These are phyloP conservation scores for Blakeslea trispora DNA, from an alignment of 371 early-diverging fungal species.

Conservation along the genomic window DNA sequence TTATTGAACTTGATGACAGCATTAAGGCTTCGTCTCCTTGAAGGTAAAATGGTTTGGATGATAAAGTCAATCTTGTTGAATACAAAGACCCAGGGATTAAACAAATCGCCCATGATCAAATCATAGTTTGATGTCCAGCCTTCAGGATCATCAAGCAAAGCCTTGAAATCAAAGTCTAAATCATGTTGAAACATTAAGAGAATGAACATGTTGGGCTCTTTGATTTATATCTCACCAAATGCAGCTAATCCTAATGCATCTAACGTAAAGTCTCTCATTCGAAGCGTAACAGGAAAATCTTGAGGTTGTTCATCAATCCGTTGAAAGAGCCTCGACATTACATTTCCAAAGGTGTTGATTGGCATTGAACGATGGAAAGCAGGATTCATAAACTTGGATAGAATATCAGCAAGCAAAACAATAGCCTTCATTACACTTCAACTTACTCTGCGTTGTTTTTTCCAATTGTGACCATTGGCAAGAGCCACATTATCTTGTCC, in stretches of 20 bases:
- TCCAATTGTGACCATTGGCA: slow-evolving; percentile 5
- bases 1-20: slow-evolving; percentile 11
- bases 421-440: too few species aligned
- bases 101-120: slow-evolving; percentile 12
- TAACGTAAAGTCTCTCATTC: slow-evolving; percentile 33
- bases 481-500: slow-evolving; percentile 33
- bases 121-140: slow-evolving; percentile 33
- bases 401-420: too few species aligned
- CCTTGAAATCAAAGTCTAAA: slow-evolving; percentile 35
- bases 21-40: slow-evolving; percentile 3
- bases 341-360: slow-evolving; percentile 29
- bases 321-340: slow-evolving; percentile 21
- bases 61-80: slow-evolving; percentile 17
- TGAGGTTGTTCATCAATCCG: slow-evolving; percentile 17
- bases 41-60: slow-evolving; percentile 4
- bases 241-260: slow-evolving; percentile 41
- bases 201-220: too few species aligned
- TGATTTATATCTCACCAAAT: slow-evolving; percentile 41
- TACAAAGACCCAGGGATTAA: slow-evolving; percentile 15
- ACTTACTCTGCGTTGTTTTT: slow-evolving; percentile 3
- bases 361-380: slow-evolving; percentile 48
- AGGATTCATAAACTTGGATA: slow-evolving; percentile 37
- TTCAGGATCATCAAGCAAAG: slow-evolving; percentile 29
- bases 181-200: too few species aligned
- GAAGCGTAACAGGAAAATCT: slow-evolving; percentile 16